Percentiles rank a stretch among this genome's conserved stretches.
Evolutionary conservation across 495 filamentous ascomycete genomes (phyloP).

Genomic region (Trichodelitschia bisporula): DNA sequence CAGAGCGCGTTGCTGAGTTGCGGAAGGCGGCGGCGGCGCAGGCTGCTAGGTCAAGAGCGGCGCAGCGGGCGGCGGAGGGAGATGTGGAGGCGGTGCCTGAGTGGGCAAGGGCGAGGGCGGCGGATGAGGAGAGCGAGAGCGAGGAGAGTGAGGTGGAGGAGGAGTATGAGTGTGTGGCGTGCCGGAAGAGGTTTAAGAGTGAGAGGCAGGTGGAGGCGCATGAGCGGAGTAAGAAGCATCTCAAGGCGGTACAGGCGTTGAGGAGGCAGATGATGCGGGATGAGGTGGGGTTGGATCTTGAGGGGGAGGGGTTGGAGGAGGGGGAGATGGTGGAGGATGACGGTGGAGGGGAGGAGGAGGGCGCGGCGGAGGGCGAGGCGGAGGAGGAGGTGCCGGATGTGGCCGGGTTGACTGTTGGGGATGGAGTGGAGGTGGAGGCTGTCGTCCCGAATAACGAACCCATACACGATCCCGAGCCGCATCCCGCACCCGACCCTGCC

Average conservation of each 20-base stretch:
- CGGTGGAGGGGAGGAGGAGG: conserved; percentile 7
- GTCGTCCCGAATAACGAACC: neutral
- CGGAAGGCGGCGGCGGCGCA: conserved; percentile 62
- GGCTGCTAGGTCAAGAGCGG: conserved; percentile 58
- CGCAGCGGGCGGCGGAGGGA: conserved; percentile 48
- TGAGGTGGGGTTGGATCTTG: conserved; percentile 32
- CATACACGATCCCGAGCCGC: neutral
- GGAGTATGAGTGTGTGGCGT: conserved; percentile 71
- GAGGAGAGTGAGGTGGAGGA: conserved; percentile 22
- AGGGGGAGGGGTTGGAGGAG: conserved; percentile 1
- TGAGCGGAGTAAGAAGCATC: conserved; percentile 88
- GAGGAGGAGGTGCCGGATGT: neutral
- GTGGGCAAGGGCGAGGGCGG: conserved; percentile 45
- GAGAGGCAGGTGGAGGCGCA: conserved; percentile 82
- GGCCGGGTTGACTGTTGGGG: neutral
- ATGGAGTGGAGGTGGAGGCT: neutral
- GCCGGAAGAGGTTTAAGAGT: conserved; percentile 80
- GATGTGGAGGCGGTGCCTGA: conserved; percentile 34
- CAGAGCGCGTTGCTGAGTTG: conserved; percentile 53
- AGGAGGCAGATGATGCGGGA: conserved; percentile 64
- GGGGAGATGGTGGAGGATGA: conserved; percentile 2
- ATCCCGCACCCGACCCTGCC: neutral
- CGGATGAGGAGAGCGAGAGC: conserved; percentile 23
- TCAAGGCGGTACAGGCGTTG: conserved; percentile 59
- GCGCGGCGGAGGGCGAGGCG: conserved; percentile 1